phyloP scores from a whole-genome alignment of 768 basidiomycete species.

The Trametes elegans region DNA sequence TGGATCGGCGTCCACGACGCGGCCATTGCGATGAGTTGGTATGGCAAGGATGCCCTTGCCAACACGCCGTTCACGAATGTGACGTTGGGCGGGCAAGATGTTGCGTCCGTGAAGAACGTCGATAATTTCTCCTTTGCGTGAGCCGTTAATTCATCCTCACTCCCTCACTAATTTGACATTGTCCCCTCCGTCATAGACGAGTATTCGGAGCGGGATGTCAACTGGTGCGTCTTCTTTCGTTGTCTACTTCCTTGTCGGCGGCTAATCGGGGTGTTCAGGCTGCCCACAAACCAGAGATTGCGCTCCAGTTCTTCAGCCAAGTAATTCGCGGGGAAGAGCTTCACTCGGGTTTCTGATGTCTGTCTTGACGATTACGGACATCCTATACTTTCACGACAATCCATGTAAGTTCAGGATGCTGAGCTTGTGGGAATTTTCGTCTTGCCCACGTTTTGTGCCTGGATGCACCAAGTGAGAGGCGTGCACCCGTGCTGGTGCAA shows the following conservation, averaged over 20 bases:
- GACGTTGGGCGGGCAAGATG: slow-evolving; percentile 48
- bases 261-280: slow-evolving; percentile 37
- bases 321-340: slow-evolving; percentile 48
- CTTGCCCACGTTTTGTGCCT: too few relatives aligned
- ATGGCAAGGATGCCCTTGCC: slow-evolving; percentile 40
- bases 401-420: too few relatives aligned
- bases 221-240: slow-evolving; percentile 45
- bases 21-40: slow-evolving; percentile 46
- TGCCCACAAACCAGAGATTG: slow-evolving; percentile 58
- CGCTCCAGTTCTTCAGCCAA: slow-evolving; percentile 59
- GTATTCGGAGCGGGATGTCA: slow-evolving; percentile 61
- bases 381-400: too few relatives aligned
- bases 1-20: slow-evolving; percentile 39
- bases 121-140: slow-evolving; percentile 69
- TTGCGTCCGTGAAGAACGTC: slow-evolving; percentile 62
- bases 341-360: slow-evolving; percentile 42
- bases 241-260: not conserved
- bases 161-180: not conserved
- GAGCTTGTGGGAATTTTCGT: too few relatives aligned
- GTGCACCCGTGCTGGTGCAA: too few relatives aligned
- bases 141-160: too few relatives aligned
- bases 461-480: too few relatives aligned
- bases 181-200: slow-evolving; percentile 34
- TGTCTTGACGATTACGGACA: not conserved
- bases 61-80: slow-evolving; percentile 49